Conservation (phyloP, 495 filamentous ascomycete genomes). For the Trichoderma virens region DNA sequence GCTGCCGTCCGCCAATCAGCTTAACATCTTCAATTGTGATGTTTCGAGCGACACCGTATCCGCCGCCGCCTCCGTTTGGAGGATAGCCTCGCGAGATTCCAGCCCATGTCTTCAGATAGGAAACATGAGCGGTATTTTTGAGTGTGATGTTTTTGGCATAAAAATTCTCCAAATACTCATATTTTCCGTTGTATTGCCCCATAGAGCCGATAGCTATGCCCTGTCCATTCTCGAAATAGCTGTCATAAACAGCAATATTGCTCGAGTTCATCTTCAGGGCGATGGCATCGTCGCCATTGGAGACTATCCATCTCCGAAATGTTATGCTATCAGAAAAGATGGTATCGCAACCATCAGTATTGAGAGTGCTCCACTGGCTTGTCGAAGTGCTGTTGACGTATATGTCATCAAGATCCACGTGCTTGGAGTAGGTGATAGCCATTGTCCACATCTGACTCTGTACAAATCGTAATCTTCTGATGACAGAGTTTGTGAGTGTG, state of each 20-base stretch:
- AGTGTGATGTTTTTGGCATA: constrained; percentile 27
- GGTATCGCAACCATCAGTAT: constrained; percentile 25
- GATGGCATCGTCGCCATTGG: constrained; percentile 41
- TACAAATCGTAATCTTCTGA: constrained; percentile 27
- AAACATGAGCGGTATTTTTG: constrained; percentile 23
- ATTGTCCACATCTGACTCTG: constrained; percentile 40
- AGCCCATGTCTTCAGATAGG: constrained; percentile 19
- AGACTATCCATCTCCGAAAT: constrained; percentile 23
- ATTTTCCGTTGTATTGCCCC: constrained; percentile 22
- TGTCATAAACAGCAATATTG: constrained; percentile 24
- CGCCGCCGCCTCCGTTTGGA: constrained; percentile 4
- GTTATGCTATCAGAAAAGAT: constrained; percentile 20
- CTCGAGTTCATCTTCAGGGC: constrained; percentile 47
- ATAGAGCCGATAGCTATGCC: constrained; percentile 27
- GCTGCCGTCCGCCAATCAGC: neutral
- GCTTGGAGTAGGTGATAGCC: constrained; percentile 18
- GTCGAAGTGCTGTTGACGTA: constrained; percentile 26
- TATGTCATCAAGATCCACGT: constrained; percentile 28
- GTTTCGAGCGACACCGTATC: neutral
- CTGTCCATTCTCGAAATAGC: constrained; percentile 19
- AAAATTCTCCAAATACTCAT: constrained; percentile 26
- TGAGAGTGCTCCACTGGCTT: constrained; percentile 25
- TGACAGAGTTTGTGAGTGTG: constrained; percentile 28
- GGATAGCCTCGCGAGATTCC: neutral
- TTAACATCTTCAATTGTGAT: constrained; percentile 3